Base-by-base conservation (phyloP, 1,284 basidiomycete species). In the Phaffia rhodozyma region DNA sequence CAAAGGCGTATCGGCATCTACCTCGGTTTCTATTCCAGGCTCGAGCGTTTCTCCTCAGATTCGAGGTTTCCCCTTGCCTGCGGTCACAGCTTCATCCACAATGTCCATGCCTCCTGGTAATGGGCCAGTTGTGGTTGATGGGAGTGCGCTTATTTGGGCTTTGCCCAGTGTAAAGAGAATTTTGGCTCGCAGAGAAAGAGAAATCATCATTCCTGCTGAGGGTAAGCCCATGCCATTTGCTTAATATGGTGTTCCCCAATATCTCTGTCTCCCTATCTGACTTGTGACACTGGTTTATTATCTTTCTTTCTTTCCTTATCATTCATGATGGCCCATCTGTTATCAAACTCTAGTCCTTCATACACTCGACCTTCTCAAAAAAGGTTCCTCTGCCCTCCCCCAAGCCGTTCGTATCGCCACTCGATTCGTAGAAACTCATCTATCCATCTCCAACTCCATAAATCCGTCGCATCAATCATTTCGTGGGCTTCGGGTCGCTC, bases 341-440 rank as follows among this genome's bases (percentile, higher is more conserved):
- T 61, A 7, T 47, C 63, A 62, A 29, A 60, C 62, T 38, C 25
- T 71, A 91, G 91, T 87, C 5, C 80, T 94, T 38, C 91, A 90
- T 71, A 94, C 91, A 0, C 82, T 96, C n/a, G 91, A 96, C 73
- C 78, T 93, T 5, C 82, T 94, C 69, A 96, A 96, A 80, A 94
- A 93, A 73, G 91, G 91, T 1, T 84, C 84, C 0, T 85, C 80
- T 43, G 76, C 82, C 0, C 80, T 90, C 25, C 89, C 90, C 0
- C 83, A 87, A 69, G 84, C 86, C 20, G 91, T 91, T 13, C 71
- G 76, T 20, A 66, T 71, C 11, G 74, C 75, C 0, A 71, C 76
- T 0, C 70, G 76, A 11, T 76, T 72, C 66, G 71, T 76, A 59
- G 76, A 77, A 61, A 74, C 51, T 70, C 72, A n/a, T 67, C 72